Evolutionary conservation across 2,329 filamentous ascomycete species (phyloP).

Genomic region (Capronia coronata): DNA sequence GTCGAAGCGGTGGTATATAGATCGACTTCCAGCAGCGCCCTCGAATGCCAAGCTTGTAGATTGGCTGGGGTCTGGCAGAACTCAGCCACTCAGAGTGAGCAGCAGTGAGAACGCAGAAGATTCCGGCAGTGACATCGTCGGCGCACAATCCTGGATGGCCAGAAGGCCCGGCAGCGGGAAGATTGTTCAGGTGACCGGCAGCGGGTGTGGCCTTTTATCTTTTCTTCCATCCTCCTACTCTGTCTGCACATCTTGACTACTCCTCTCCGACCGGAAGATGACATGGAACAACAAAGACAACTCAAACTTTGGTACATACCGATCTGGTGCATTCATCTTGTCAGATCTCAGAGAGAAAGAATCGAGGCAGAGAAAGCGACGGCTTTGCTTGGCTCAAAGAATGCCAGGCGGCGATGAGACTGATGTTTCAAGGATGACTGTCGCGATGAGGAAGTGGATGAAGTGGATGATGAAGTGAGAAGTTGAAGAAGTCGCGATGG

Average conservation of each 20-base stretch:
- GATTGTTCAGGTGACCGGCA: neutral
- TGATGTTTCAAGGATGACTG: neutral
- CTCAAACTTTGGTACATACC: slow-evolving; percentile 18
- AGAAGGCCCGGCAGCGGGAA: neutral
- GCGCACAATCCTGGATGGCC: neutral
- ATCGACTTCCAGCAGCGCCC: neutral
- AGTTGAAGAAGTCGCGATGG: neutral
- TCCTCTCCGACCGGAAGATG: neutral
- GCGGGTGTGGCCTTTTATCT: neutral
- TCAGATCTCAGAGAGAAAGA: slow-evolving; percentile 7
- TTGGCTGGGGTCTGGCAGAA: neutral
- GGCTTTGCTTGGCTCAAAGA: no score
- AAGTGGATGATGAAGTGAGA: neutral
- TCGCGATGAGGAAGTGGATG: neutral
- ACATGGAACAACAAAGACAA: slow-evolving; percentile 2
- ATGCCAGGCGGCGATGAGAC: no score
- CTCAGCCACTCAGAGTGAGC: neutral
- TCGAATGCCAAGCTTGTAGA: neutral
- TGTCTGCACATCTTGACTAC: neutral
- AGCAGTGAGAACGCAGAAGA: neutral
- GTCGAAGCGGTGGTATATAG: neutral
- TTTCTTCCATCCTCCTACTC: neutral
- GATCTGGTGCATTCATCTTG: slow-evolving; percentile 25
- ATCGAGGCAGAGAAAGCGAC: neutral
- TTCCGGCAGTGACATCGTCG: neutral